Evolutionary conservation across 148 eudicot genomes (phyloP), one percentile per base, ranked within the genome.

Genomic region (Oxyria digyna): DNA sequence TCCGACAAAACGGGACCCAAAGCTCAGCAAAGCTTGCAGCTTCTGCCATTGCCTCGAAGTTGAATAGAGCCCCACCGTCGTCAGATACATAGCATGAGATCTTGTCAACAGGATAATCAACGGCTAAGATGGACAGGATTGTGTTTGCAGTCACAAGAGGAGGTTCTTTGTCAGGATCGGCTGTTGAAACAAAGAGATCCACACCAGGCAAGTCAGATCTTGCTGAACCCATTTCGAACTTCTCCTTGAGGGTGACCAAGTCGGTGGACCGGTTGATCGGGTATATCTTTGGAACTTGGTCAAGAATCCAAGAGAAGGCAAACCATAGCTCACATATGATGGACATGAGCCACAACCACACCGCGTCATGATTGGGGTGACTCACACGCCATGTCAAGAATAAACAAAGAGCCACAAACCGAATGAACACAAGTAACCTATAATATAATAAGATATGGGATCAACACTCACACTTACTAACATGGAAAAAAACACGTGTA

Each of bases 121-220:
- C 72, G 4, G 65, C 72, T 21, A 70, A 20, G 35, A 70, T 50
- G 0, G 72, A 70, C 32, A 70, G 41, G 32, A 70, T 54, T n/a
- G 72, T 70, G 33, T 70, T 70, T 70, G 63, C 64, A 50, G 64
- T 70, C 21, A 70, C 65, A 6, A 70, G 63, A 0, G 72, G 72
- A 15, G 72, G 72, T 21, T 50, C 72, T 38, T 50, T 50, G 17
- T 70, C 72, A 9, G 72, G 72, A 8, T 70, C 72, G 4, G 72
- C 72, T 33, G 72, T 70, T 18, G 72, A 50, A 12, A 70, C 72
- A 70, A 70, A 54, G 12, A 70, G 18, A 31, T 52, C 72, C 11
- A 70, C 31, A 0, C 64, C 43, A 6, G 72, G 72, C 24, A 68
- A 38, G 27, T 68, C 71, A 0, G 71, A 68, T 13, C 35, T 20